Evolutionary conservation across 1,284 basidiomycete genomes (phyloP).

Genomic region (Jaminaea rosea): DNA sequence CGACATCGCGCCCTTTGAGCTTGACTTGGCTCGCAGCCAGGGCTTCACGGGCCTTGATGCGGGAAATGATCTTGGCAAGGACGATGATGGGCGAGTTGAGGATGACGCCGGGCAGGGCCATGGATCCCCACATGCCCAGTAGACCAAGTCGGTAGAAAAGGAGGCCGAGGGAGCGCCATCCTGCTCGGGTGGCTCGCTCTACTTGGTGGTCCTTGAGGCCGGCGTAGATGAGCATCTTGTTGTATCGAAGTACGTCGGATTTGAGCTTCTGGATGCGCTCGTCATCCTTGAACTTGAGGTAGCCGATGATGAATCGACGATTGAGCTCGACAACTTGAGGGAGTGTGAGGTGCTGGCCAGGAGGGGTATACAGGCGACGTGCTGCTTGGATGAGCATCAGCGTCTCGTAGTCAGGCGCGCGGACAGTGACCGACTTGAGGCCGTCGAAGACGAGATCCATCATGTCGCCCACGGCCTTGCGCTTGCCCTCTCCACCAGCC

Average conservation of each 20-base stretch:
- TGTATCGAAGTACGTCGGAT: slow-evolving; percentile 81
- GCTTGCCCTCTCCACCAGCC: slow-evolving; percentile 75
- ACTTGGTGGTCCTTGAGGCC: slow-evolving; percentile 98
- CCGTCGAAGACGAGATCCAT: slow-evolving; percentile 88
- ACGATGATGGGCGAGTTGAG: slow-evolving; percentile 93
- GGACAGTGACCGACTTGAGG: slow-evolving; percentile 91
- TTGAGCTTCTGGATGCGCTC: slow-evolving; percentile 76
- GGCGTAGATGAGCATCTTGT: slow-evolving; percentile 78
- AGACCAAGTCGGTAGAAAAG: slow-evolving; percentile 75
- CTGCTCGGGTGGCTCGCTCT: slow-evolving; percentile 56
- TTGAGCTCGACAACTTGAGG: slow-evolving; percentile 96
- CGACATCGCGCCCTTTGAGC: slow-evolving; percentile 83
- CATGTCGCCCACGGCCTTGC: slow-evolving; percentile 80
- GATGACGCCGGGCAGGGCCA: slow-evolving; percentile 89
- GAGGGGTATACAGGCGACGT: slow-evolving; percentile 84
- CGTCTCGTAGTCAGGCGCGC: slow-evolving; percentile 95
- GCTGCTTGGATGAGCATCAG: slow-evolving; percentile 97
- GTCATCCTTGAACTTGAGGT: slow-evolving; percentile 83
- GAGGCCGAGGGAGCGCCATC: slow-evolving; percentile 79
- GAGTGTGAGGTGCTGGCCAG: slow-evolving; percentile 84
- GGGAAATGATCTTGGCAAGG: slow-evolving; percentile 76
- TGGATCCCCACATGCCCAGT: slow-evolving; percentile 70
- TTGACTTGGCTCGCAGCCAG: slow-evolving; percentile 93
- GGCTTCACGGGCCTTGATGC: slow-evolving; percentile 90
- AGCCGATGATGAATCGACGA: slow-evolving; percentile 87